Evolutionary conservation across 805 yeast species (phyloP), one percentile per base, ranked within the genome.

Genomic region (Wickerhamiella shivajii): DNA sequence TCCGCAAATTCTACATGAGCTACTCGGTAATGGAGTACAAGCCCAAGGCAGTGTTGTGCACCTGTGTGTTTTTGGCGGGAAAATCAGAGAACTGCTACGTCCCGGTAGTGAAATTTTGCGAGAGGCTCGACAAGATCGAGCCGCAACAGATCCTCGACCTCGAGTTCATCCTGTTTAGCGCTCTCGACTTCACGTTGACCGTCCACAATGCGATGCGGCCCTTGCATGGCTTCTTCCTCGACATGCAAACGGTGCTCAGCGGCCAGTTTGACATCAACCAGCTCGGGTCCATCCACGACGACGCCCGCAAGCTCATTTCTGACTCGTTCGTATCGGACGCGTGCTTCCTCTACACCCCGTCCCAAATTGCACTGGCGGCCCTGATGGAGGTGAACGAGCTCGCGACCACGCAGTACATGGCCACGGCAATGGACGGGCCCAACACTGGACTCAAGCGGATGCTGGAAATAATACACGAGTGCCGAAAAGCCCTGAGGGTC

Each of bases 321-420:
- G 79, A 74, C 17, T 67, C 80, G n/a, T 60, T 81, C 25, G 59
- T 76, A 22, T 72, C 87, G 13, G 94, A 90, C 50, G 85, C 70
- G 3, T 60, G 67, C 6, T 87, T 81, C 45, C 59, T 72, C 22
- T 87, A 59, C 56, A 75, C 97, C 0, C 99, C 99, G 1, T 94
- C 97, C 1, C 98, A 90, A 49, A 80, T 90, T 19, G 95, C 97
- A 1, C 60, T 90, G 33, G 90, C 95, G 0, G 81, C 90, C 11
- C 63, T 85, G 49, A 70, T 77, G 57, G 64, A 67, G 34, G 69
- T 66, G 10, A 79, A 83, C 53, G 71, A 66, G 41, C 69, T 66
- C 16, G 56, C 79, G 24, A 69, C 78, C 2, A 70, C 69, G 35
- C 63, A 71, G 41, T 85, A 85, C 55, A 55, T 87, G 42, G 63